These are phyloP conservation scores for Solanum paucissectum DNA, from an alignment of 257 asterid genomes.

Conservation along the genomic window DNA sequence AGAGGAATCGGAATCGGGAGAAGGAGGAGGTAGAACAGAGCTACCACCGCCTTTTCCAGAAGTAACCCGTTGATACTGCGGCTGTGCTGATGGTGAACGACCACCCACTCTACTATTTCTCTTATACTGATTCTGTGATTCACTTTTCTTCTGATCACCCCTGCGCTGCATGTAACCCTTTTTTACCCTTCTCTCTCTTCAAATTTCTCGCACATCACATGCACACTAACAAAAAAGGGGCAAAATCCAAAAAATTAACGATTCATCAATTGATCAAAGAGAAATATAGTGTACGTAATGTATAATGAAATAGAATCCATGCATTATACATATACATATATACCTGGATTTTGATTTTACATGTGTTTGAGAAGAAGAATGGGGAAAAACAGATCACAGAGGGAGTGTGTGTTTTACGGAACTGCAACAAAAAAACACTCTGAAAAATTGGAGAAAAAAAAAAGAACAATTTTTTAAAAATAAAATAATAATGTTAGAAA, in stretches of 20 bases:
- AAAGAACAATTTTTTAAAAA: background rate
- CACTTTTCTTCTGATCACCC: conserved; percentile 3
- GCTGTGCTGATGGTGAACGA: background rate
- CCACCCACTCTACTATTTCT: background rate
- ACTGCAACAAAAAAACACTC: background rate
- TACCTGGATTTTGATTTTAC: background rate
- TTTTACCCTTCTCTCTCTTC: background rate
- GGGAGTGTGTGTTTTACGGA: background rate
- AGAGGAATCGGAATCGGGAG: background rate
- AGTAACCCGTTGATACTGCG: conserved; percentile 2
- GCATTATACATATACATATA: background rate
- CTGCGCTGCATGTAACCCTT: background rate
- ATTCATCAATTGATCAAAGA: background rate
- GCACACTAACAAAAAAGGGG: background rate
- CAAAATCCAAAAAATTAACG: background rate
- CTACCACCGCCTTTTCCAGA: conserved; percentile 9
- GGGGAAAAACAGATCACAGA: background rate
- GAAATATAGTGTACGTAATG: background rate
- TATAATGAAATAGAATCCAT: background rate
- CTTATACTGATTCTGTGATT: background rate
- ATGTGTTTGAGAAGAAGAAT: background rate
- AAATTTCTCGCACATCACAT: background rate
- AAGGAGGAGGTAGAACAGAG: conserved; percentile 4
- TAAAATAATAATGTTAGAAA: background rate
- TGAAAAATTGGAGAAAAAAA: background rate